Percentiles rank a stretch among this genome's conserved stretches.
Conservation (phyloP, 345 rosid species). For the Bruguiera gymnorhiza region DNA sequence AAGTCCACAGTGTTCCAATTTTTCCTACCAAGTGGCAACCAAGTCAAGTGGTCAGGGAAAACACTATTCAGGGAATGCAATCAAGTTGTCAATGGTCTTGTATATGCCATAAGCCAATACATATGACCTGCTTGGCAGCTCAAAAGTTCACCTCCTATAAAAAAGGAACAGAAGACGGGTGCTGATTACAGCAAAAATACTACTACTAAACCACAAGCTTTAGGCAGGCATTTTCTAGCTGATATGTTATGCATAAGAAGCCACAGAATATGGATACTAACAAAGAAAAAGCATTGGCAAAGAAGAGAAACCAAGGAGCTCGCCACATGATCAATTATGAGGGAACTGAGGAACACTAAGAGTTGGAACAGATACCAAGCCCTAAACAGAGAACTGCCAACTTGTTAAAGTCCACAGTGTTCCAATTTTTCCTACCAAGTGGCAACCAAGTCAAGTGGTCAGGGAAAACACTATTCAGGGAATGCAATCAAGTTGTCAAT, state of each 20-base stretch:
- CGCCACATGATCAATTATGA: too few species aligned
- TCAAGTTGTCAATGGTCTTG: too few species aligned
- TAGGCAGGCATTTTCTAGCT: neutral
- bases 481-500: neutral
- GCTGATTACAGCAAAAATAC: neutral
- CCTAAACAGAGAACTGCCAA: neutral
- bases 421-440: neutral
- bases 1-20: neutral
- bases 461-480: neutral
- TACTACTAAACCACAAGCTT: neutral
- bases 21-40: neutral
- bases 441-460: neutral
- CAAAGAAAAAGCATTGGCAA: neutral
- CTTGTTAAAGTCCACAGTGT: neutral
- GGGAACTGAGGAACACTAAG: neutral
- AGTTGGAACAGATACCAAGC: neutral
- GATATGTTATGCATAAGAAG: neutral
- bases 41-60: neutral
- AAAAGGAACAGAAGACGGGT: neutral
- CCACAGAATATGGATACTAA: neutral
- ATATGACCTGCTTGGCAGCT: conserved; percentile 1
- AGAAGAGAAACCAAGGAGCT: neutral
- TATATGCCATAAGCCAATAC: neutral
- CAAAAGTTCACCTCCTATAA: neutral
- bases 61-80: neutral